Percentiles rank a stretch among this genome's conserved stretches.
Conservation (phyloP, 2,329 filamentous ascomycete genomes). For the Rhytidhysteron rufulum region DNA sequence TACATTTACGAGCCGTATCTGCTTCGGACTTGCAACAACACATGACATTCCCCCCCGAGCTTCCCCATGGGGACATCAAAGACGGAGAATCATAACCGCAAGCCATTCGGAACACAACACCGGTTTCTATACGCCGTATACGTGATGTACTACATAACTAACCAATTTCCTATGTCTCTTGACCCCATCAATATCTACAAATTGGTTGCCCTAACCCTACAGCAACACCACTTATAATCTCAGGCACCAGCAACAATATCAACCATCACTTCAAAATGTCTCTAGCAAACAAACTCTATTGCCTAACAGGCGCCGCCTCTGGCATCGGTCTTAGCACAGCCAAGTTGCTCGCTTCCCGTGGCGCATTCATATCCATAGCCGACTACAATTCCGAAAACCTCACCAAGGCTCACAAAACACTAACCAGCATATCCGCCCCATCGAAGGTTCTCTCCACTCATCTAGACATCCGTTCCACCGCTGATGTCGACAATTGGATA, state of each 20-base stretch:
- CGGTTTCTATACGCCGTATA: no score
- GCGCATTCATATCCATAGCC: conserved; percentile 31
- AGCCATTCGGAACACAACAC: no score
- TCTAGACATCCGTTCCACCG: conserved; percentile 9
- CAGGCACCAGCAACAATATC: no score
- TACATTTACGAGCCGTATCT: no score
- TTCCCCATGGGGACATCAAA: neutral
- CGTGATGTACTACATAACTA: no score
- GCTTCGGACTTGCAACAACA: no score
- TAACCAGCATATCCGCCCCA: conserved; percentile 1
- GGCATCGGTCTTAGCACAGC: conserved; percentile 31
- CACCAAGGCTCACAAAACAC: conserved; percentile 2
- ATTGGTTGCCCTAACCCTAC: no score
- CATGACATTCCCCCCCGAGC: neutral
- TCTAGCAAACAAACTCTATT: neutral
- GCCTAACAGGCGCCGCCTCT: conserved; percentile 29
- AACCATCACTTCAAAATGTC: neutral
- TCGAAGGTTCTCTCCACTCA: conserved; percentile 7
- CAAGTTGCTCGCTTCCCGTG: conserved; percentile 21
- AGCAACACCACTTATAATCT: no score
- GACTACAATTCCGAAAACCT: conserved; percentile 11
- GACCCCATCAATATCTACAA: no score
- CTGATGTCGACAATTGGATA: conserved; percentile 9
- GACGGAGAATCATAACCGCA: neutral
- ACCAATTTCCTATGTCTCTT: no score